phyloP scores from a whole-genome alignment of 148 eudicot genomes.

The Fallopia convolvulus region DNA sequence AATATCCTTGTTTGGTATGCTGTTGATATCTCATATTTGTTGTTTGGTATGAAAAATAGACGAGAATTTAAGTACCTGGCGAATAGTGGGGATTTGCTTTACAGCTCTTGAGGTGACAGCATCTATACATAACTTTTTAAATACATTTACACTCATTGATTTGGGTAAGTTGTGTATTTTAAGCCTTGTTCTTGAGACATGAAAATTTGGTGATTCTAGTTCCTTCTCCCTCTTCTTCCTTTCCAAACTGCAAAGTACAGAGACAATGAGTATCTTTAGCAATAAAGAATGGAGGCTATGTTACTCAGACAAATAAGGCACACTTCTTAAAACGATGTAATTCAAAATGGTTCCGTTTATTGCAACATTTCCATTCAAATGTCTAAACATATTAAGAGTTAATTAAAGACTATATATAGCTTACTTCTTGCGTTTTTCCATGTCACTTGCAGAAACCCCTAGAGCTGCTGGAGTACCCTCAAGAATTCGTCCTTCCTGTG shows the following conservation, averaged over 20 bases:
- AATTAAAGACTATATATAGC: constrained; percentile 2
- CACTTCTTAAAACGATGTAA: neutral
- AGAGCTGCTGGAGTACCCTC: constrained; percentile 93
- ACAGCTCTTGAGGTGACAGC: constrained; percentile 89
- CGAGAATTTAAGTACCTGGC: constrained; percentile 50
- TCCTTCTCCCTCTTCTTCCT: constrained; percentile 59
- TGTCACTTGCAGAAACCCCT: constrained; percentile 83
- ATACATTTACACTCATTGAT: constrained; percentile 59
- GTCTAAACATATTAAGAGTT: no score
- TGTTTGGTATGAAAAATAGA: neutral
- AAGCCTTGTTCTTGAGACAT: constrained; percentile 83
- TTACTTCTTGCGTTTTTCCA: constrained; percentile 82
- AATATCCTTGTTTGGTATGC: no score
- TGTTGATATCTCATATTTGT: no score
- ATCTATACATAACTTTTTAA: constrained; percentile 55
- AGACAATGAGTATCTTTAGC: neutral
- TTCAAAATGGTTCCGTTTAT: no score
- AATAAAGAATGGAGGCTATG: neutral
- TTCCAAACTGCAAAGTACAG: constrained; percentile 52
- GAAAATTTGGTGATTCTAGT: constrained; percentile 84
- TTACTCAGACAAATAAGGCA: neutral
- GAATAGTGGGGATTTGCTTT: constrained; percentile 72
- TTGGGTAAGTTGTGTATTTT: constrained; percentile 83
- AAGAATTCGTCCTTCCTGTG: constrained; percentile 77
- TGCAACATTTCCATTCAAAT: no score